Percentiles rank a stretch among this genome's conserved stretches.
Evolutionary conservation across 1,284 basidiomycete species (phyloP).

Genomic region (Chondrostereum purpureum): DNA sequence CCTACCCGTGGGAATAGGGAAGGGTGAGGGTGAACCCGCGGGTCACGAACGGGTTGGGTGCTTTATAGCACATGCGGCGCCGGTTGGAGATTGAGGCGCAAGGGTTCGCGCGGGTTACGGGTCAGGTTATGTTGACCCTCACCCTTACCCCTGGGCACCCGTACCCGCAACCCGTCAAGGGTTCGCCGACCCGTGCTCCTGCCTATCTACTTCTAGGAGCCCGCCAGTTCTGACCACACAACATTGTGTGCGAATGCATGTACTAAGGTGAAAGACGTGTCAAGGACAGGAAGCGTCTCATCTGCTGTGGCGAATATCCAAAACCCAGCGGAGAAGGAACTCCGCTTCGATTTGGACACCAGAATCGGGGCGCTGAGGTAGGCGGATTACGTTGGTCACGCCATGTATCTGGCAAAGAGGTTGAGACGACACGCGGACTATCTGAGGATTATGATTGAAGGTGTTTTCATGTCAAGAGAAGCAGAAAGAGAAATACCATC

Average conservation of each 20-base stretch:
- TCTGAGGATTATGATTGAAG: constrained; percentile 91
- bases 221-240: constrained; percentile 95
- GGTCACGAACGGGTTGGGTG: no score
- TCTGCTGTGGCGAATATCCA: constrained; percentile 49
- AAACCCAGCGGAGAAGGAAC: constrained; percentile 42
- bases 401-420: constrained; percentile 88
- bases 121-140: no score
- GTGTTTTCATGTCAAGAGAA: constrained; percentile 50
- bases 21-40: no score
- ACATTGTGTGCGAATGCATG: constrained; percentile 95
- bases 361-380: constrained; percentile 95
- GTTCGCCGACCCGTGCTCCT: no score
- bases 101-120: no score
- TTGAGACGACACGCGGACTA: constrained; percentile 92
- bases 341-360: constrained; percentile 95
- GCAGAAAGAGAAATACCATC: constrained; percentile 61
- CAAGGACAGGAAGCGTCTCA: constrained; percentile 87
- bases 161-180: no score
- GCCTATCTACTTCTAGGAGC: no score
- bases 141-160: no score
- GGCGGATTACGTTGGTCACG: constrained; percentile 94
- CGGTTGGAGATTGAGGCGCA: no score
- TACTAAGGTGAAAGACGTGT: constrained; percentile 91
- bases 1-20: no score
- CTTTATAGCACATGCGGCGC: no score